Base-by-base conservation (phyloP, 768 basidiomycete genomes). In the Dacryopinax spathularia region DNA sequence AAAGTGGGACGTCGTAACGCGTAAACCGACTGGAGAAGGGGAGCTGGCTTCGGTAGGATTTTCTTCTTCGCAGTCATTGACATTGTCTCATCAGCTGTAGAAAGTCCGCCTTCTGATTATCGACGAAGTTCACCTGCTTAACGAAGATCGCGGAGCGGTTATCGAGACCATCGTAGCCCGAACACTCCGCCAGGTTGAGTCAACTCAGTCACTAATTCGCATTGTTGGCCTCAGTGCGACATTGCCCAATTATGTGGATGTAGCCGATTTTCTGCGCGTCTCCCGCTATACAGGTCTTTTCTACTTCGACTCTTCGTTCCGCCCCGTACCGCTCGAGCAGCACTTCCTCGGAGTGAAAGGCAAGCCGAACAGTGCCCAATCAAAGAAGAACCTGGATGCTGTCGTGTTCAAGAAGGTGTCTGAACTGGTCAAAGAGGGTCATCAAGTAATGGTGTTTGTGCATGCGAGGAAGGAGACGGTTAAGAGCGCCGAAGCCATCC, bases 361-460 rank as follows among this genome's bases (percentile, higher is more conserved):
- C 9, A 99, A 96, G 73, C 77, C 88, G 0, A 83, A 87, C 60
- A 88, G 87, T 68, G 68, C 75, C 1, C 79, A 79, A 25, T 85
- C 86, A n/a, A 84, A 84, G 68, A 88, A 83, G 70, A 95, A 94
- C 69, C 79, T 98, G 61, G 96, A 99, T 73, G 77, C 77, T 27
- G 91, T 91, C 27, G 86, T 89, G 1, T 98, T 88, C 68, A 81
- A 94, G 68, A 97, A 95, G 75, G 92, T 98, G 20, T 81, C 87
- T 2, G 87, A 89, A 34, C 78, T 98, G 5, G 89, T 98, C 31
- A 79, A 76, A n/a, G 82, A 85, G 68, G 96, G 94, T 1, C 96
- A 99, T 75, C 96, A 98, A 73, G 92, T 96, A 65, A 98, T 99
- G 94, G 94, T 99, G 0, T 99, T 99, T 70, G 96, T 99, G 9